These are phyloP conservation scores for Amoebophrya sp. DNA, from an alignment of 169 alveolate genomes.

Conservation along the genomic window DNA sequence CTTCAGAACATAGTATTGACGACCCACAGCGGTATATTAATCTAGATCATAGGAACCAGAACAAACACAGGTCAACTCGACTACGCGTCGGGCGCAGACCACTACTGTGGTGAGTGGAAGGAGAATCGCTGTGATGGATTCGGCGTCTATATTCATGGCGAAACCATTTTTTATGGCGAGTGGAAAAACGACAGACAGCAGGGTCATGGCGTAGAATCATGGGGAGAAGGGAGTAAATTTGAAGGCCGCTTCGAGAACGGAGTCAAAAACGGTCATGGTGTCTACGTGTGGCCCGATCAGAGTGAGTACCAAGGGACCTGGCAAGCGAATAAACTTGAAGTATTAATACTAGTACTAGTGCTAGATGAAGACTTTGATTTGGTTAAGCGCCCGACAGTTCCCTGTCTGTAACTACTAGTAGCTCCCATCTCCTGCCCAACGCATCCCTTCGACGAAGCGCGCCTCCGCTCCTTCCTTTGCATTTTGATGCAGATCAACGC, in stretches of 20 bases:
- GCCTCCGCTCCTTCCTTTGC: no score
- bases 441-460: no score
- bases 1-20: no score
- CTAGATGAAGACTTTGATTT: no score
- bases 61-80: neutral
- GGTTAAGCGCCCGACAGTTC: no score
- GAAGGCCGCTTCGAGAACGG: neutral
- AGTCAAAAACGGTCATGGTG: neutral
- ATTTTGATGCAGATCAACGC: no score
- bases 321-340: neutral
- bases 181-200: neutral
- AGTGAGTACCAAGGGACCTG: neutral
- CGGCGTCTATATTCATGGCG: neutral
- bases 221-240: neutral
- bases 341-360: neutral
- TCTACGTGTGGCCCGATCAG: neutral
- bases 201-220: neutral
- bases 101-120: neutral
- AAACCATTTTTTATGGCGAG: neutral
- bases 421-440: no score
- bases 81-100: constrained; percentile 10
- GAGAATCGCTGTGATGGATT: neutral
- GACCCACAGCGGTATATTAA: no score
- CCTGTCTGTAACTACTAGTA: no score
- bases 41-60: neutral